Evolutionary conservation across 2,329 filamentous ascomycete species (phyloP).

Genomic region (Alternaria alternata): DNA sequence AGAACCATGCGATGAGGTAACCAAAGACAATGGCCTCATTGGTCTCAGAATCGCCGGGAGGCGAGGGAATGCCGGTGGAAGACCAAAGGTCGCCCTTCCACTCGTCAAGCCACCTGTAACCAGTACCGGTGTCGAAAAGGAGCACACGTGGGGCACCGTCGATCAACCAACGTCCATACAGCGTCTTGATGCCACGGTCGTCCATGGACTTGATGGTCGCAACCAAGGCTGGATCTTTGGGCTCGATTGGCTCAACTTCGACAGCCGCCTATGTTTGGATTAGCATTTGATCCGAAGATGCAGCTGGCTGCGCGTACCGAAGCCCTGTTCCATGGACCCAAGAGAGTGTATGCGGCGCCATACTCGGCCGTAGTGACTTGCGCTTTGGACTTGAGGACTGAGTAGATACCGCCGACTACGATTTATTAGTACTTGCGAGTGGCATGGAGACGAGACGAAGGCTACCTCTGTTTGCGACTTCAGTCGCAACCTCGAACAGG

Average conservation of each 20-base stretch:
- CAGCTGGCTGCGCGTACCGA: constrained; percentile 69
- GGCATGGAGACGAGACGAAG: constrained; percentile 12
- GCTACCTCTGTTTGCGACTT: constrained; percentile 94
- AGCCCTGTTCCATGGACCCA: constrained; percentile 90
- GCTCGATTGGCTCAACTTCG: constrained; percentile 92
- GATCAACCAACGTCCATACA: constrained; percentile 97
- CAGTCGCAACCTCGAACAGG: constrained; percentile 95
- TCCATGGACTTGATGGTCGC: constrained; percentile 92
- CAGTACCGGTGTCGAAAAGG: constrained; percentile 93
- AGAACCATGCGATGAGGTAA: constrained; percentile 96
- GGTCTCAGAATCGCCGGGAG: constrained; percentile 89
- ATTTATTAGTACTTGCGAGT: constrained; percentile 23
- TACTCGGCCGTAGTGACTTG: constrained; percentile 98
- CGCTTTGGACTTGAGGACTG: constrained; percentile 97
- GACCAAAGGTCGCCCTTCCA: constrained; percentile 99
- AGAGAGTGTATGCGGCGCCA: constrained; percentile 95
- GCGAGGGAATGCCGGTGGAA: constrained; percentile 89
- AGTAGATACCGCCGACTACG: constrained; percentile 96
- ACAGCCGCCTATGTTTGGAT: constrained; percentile 77
- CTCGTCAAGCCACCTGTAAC: constrained; percentile 89
- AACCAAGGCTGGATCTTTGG: constrained; percentile 78
- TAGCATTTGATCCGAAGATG: constrained; percentile 16
- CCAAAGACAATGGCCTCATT: constrained; percentile 98
- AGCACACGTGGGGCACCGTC: constrained; percentile 94
- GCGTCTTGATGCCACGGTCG: constrained; percentile 84